Conservation (phyloP, 1,139 yeast species). For the Sugiyamaella pinicola region DNA sequence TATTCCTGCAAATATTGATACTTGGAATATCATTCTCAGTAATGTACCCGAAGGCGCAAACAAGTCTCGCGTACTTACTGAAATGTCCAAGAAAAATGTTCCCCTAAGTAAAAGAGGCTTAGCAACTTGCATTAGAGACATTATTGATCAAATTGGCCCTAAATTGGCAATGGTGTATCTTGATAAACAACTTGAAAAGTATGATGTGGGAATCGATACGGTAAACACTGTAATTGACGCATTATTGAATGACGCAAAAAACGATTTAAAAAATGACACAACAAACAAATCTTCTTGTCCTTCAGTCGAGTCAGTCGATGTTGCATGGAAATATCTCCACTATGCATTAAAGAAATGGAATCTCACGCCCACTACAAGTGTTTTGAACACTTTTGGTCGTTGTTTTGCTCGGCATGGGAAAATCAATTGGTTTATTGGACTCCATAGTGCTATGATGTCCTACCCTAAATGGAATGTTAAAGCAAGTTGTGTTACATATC, state of each 20-base stretch:
- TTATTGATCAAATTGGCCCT: constrained; percentile 31
- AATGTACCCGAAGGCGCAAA: constrained; percentile 29
- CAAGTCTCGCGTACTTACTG: constrained; percentile 27
- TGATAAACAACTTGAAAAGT: constrained; percentile 21
- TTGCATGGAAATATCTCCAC: constrained; percentile 30
- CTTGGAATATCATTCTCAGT: constrained; percentile 44
- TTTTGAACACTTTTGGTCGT: constrained; percentile 31
- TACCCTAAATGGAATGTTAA: constrained; percentile 26
- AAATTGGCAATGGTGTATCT: constrained; percentile 30
- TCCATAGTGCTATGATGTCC: constrained; percentile 26
- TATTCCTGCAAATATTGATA: constrained; percentile 43
- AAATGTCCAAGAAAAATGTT: constrained; percentile 32
- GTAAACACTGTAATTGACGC: constrained; percentile 24
- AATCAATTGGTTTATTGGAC: constrained; percentile 35
- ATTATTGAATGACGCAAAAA: constrained; percentile 18
- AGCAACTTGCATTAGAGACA: constrained; percentile 30
- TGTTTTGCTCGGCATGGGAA: constrained; percentile 30
- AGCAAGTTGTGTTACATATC: constrained; percentile 29
- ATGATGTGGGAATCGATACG: constrained; percentile 21
- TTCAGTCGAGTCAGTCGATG: constrained; percentile 4
- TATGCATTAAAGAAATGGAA: constrained; percentile 25
- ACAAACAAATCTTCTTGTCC: constrained; percentile 10
- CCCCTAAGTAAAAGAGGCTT: constrained; percentile 31
- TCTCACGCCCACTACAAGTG: constrained; percentile 28
- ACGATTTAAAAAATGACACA: constrained; percentile 6